Conservation (phyloP, 2,329 filamentous ascomycete species). For the Cordyceps javanica region DNA sequence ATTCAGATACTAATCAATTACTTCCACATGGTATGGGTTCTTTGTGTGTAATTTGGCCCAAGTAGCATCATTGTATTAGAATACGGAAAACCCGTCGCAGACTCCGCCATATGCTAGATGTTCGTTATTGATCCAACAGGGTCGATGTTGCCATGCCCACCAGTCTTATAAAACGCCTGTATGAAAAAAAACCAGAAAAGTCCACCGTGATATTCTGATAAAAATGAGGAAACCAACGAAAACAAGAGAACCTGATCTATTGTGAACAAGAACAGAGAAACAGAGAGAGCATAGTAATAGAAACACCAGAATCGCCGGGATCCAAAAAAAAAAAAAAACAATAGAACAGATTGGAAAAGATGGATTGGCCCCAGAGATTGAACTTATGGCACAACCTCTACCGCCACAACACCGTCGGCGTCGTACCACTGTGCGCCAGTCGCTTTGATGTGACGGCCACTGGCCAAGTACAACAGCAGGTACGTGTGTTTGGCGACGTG, state of each 20-base stretch:
- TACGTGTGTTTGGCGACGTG: constrained; percentile 67
- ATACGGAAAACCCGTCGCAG: not conserved
- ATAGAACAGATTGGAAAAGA: too few relatives aligned
- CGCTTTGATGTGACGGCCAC: constrained; percentile 52
- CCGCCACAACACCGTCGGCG: constrained; percentile 47
- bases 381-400: constrained; percentile 28
- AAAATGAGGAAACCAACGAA: too few relatives aligned
- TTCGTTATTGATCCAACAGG: too few relatives aligned
- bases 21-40: not conserved
- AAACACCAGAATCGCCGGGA: too few relatives aligned
- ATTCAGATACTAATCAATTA: not conserved
- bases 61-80: not conserved
- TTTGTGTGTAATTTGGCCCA: not conserved
- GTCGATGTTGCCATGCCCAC: not conserved
- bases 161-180: not conserved
- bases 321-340: not conserved
- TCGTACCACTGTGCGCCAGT: constrained; percentile 62
- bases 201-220: not conserved
- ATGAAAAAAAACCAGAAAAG: not conserved
- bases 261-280: too few relatives aligned
- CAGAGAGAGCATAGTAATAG: too few relatives aligned
- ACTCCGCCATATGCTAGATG: not conserved
- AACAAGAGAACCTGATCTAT: too few relatives aligned
- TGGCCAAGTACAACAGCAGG: constrained; percentile 67
- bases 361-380: too few relatives aligned